Base-by-base conservation (phyloP, 2,329 filamentous ascomycete genomes). In the Colletotrichum euphorbiae region DNA sequence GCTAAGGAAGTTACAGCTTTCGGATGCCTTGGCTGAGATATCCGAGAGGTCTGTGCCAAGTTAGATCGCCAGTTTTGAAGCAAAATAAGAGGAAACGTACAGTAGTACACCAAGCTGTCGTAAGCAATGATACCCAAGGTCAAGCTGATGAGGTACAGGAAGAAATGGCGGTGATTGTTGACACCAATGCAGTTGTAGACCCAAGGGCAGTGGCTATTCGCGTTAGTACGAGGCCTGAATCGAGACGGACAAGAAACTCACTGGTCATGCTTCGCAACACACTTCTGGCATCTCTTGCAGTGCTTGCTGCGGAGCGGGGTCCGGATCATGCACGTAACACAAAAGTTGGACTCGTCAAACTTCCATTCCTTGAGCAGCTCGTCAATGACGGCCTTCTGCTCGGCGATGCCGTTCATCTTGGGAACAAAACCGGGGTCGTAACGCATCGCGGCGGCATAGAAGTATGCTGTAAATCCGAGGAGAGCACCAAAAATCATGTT, bases 181-280 rank as follows among this genome's bases (percentile, higher is more conserved):
- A 96, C 88, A 48, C 93, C 96, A 46, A 99, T 89, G 75, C 96
- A 99, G 79, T 98, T 98, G 80, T 97, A 92, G 24, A 98, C 93
- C 96, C 96, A 99, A 0, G 96, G 96, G 75, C 96, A 99, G 77
- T 99, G 96, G 76, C 93, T 97, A 63, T 4, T 2, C n/a, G 12
- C 6, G 46, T 54, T 7, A 33, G 59, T n/a, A 19, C 3, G 6
- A 17, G 52, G 28, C 8, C 31, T 28, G 2, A 6, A 11, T 0
- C 11, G 2, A 28, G 12, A 21, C 3, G 4, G 3, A 13, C 19
- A 21, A 7, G 17, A 40, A 33, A 85, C 93, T 85, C 81, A 97
- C 93, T 99, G 96, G 77, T 99, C 96, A 80, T 97, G 93, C 79
- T 97, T 97, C 62, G 95, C 94, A 61, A 99, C 93, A 77, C 96